Percentiles rank a stretch among this genome's conserved stretches.
phyloP scores from a whole-genome alignment of 1,139 yeast genomes.

The Magnusiomyces tetraspermus region DNA sequence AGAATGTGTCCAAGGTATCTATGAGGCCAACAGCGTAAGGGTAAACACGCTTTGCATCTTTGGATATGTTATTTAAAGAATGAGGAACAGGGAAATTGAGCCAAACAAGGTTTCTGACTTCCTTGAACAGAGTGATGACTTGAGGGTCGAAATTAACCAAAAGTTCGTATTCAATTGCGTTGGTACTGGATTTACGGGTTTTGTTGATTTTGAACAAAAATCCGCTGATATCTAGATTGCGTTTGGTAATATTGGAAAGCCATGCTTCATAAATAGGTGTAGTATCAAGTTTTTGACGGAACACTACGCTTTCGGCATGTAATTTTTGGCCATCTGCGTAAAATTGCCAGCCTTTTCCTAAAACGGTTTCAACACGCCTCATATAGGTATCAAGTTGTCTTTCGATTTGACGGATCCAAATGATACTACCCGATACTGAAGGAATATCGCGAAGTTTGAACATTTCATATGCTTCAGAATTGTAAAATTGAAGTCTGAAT shows the following conservation, averaged over 20 bases:
- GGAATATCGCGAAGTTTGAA: constrained; percentile 40
- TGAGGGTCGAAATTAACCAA: constrained; percentile 44
- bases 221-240: constrained; percentile 31
- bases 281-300: constrained; percentile 41
- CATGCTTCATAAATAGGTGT: constrained; percentile 40
- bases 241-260: constrained; percentile 28
- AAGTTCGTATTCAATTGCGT: constrained; percentile 19
- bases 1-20: constrained; percentile 40
- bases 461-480: constrained; percentile 32
- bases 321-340: constrained; percentile 67
- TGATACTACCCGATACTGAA: constrained; percentile 38
- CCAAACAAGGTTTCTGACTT: constrained; percentile 43
- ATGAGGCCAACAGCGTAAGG: constrained; percentile 50
- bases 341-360: constrained; percentile 68
- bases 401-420: constrained; percentile 45
- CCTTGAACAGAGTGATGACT: constrained; percentile 41
- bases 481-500: constrained; percentile 31
- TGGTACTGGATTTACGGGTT: constrained; percentile 17
- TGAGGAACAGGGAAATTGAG: constrained; percentile 57
- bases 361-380: constrained; percentile 40
- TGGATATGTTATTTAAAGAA: constrained; percentile 36
- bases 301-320: constrained; percentile 39
- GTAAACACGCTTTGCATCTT: constrained; percentile 41
- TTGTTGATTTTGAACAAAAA: constrained; percentile 34
- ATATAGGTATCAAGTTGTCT: constrained; percentile 36